Evolutionary conservation across 2,329 filamentous ascomycete genomes (phyloP), one percentile per base, ranked within the genome.

Genomic region (Cercospora sp.): DNA sequence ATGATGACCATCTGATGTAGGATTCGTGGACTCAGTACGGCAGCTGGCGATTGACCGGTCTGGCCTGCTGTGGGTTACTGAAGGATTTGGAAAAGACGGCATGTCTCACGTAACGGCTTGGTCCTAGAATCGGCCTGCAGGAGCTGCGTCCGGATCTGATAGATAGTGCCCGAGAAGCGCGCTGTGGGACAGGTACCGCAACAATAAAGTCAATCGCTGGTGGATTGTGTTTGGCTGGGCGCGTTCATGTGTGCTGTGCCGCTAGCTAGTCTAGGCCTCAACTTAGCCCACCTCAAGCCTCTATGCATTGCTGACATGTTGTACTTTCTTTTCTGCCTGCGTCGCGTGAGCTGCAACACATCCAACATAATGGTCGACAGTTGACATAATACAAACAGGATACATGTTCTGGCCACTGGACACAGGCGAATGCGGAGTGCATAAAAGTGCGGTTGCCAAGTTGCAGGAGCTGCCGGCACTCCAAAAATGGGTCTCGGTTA

Each of bases 401-500:
- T 7, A 26, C 48, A 2, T 12, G 20, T 23, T 53, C 48, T 53
- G 48, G 48, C 23, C 48, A 28, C 48, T 16, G 48, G 23, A 26
- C 48, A 53, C 20, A 53, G 23, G 48, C 20, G 48, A 53, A 53
- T 6, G 48, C 48, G 48, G 48, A 28, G 20, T 26, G 48, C 48
- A 53, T 53, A 26, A 23, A 53, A 23, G 23, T 53, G 20, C 2
- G 23, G 48, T 23, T 16, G 33, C 33, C 33, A 36, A 36, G 33
- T 36, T 26, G 48, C 20, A 53, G 20, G 48, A 53, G 23, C 23
- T 53, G 48, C 20, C 48, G 20, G 20, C 48, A 53, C 48, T 53
- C 48, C 48, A 53, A 51, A 51, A 51, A 51, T 51, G 45, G 45
- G 20, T 53, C 48, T 53, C 48, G 48, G 48, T 53, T 53, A 53